phyloP scores from a whole-genome alignment of 1,284 basidiomycete species.

The Boletus semigastroideus region DNA sequence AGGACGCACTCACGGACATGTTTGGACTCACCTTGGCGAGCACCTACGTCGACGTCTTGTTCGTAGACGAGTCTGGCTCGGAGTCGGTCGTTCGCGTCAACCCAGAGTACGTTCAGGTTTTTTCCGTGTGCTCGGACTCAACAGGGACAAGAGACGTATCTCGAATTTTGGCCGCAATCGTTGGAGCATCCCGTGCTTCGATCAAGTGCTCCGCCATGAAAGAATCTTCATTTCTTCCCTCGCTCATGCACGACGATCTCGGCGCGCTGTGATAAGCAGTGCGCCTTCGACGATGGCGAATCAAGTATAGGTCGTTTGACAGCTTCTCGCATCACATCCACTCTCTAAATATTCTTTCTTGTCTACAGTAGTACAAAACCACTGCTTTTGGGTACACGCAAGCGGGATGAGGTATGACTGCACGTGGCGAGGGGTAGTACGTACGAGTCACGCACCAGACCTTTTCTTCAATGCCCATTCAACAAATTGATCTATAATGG shows the following conservation, averaged over 20 bases:
- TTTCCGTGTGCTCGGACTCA: background rate
- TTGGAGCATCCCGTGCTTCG: slow-evolving; percentile 29
- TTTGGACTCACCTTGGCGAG: slow-evolving; percentile 42
- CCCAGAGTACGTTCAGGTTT: slow-evolving; percentile 20
- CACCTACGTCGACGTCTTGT: slow-evolving; percentile 44
- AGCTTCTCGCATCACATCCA: background rate
- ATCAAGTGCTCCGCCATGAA: slow-evolving; percentile 37
- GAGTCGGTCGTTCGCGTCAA: slow-evolving; percentile 39
- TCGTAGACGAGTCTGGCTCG: slow-evolving; percentile 30
- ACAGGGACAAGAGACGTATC: slow-evolving; percentile 36
- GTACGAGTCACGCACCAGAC: slow-evolving; percentile 6
- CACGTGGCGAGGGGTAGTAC: background rate
- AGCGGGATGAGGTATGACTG: slow-evolving; percentile 1
- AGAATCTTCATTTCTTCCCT: slow-evolving; percentile 44
- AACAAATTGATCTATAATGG: slow-evolving; percentile 88
- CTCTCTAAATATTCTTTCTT: background rate
- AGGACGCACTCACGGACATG: slow-evolving; percentile 42
- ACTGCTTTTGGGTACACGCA: background rate
- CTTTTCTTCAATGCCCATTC: slow-evolving; percentile 56
- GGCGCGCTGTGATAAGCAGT: slow-evolving; percentile 7
- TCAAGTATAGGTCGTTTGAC: slow-evolving; percentile 6
- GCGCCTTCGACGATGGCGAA: slow-evolving; percentile 7
- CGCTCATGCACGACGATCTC: slow-evolving; percentile 27
- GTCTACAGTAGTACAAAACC: slow-evolving; percentile 1
- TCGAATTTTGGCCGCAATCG: slow-evolving; percentile 40